phyloP scores from a whole-genome alignment of 176 grass and related monocot species.

The Chrysopogon serrulatus region DNA sequence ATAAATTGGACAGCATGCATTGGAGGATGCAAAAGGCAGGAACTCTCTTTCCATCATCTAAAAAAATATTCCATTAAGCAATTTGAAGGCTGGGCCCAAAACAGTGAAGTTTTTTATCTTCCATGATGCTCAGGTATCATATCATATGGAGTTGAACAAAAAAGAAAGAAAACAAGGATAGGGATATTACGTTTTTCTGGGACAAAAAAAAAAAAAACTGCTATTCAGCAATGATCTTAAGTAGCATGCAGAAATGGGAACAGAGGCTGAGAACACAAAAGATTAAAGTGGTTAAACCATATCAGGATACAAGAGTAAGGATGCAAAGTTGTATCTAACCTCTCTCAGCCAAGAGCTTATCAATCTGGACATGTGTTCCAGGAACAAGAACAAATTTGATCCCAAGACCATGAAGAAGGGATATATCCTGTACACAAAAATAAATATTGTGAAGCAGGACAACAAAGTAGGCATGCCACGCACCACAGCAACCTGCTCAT shows the following conservation, averaged over 20 bases:
- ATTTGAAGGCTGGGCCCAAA: background rate
- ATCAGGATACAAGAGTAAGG: conserved; percentile 2
- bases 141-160: background rate
- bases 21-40: background rate
- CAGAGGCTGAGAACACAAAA: background rate
- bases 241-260: background rate
- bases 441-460: background rate
- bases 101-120: background rate
- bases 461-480: background rate
- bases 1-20: background rate
- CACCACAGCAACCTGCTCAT: background rate
- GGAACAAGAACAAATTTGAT: conserved; percentile 98
- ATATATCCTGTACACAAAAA: conserved; percentile 69
- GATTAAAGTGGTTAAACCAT: background rate
- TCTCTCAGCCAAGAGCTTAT: conserved; percentile 86
- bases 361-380: conserved; percentile 89
- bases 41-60: background rate
- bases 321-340: conserved; percentile 33
- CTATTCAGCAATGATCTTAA: background rate
- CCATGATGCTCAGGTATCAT: background rate
- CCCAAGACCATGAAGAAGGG: conserved; percentile 91
- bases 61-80: background rate
- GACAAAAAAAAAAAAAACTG: background rate
- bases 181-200: background rate
- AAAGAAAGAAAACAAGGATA: background rate